Conservation (phyloP, 2,329 filamentous ascomycete genomes). For the Falciphora oryzae region DNA sequence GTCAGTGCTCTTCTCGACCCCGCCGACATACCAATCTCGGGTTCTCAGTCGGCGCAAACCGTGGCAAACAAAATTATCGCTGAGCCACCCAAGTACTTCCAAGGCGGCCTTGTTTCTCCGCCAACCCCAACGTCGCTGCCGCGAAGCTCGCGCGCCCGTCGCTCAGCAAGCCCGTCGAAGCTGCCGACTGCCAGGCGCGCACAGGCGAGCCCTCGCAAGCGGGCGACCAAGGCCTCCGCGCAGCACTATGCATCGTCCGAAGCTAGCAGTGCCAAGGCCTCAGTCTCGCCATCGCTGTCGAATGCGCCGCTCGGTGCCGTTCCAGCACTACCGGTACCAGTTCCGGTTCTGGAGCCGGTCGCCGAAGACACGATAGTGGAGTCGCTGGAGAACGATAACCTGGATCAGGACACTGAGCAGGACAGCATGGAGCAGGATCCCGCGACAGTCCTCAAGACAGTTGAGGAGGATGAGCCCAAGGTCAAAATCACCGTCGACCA, state of each 20-base stretch:
- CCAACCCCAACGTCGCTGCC: slow-evolving; percentile 41
- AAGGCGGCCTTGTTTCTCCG: slow-evolving; percentile 35
- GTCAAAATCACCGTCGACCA: slow-evolving; percentile 68
- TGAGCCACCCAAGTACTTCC: slow-evolving; percentile 70
- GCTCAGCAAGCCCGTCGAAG: slow-evolving; percentile 55
- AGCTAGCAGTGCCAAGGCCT: slow-evolving; percentile 20
- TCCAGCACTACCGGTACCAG: slow-evolving; percentile 15
- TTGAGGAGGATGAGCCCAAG: slow-evolving; percentile 37
- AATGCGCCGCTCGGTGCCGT: background rate
- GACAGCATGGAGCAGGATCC: slow-evolving; percentile 46
- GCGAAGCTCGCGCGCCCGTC: slow-evolving; percentile 44
- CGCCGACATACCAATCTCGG: slow-evolving; percentile 59
- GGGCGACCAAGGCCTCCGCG: slow-evolving; percentile 35
- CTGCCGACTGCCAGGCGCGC: slow-evolving; percentile 32
- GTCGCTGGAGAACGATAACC: slow-evolving; percentile 22
- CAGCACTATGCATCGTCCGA: slow-evolving; percentile 36
- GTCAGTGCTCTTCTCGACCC: slow-evolving; percentile 88
- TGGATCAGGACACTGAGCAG: slow-evolving; percentile 28
- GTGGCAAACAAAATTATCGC: slow-evolving; percentile 65
- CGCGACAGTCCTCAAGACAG: slow-evolving; percentile 40
- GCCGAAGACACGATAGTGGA: slow-evolving; percentile 10
- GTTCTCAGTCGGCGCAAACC: slow-evolving; percentile 12
- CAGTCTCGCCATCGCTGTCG: slow-evolving; percentile 16
- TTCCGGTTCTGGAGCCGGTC: slow-evolving; percentile 21
- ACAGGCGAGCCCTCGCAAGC: slow-evolving; percentile 50